Evolutionary conservation across 352 stramenopile species (phyloP), one percentile per base, ranked within the genome.

Genomic region (Pythium chondricola): DNA sequence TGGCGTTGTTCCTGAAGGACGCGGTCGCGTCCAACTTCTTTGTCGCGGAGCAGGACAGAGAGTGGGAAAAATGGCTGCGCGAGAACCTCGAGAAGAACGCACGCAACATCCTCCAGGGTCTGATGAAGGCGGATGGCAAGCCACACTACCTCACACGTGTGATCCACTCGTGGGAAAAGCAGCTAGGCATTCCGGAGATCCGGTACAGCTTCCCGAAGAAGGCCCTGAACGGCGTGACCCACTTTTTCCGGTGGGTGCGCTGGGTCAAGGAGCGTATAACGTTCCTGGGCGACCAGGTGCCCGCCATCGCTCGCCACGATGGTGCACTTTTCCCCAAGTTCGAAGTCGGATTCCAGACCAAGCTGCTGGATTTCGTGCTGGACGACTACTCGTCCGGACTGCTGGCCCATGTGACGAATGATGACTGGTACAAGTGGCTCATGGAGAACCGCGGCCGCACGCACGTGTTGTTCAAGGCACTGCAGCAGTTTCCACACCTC

Each of bases 251-350:
- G 31, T 93, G 82, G 82, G 38, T 90, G 43, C 79, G 79, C 18
- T 93, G 82, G 82, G 78, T 69, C 11, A 93, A 90, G 52, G 82
- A 93, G 40, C 74, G 78, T 36, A 66, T 89, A 8, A 74, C 58
- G 21, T 85, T 73, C 46, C 51, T 89, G 20, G 76, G 76, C 13
- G 61, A 72, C 32, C 58, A 71, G 11, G 74, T 63, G 25, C 76
- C 82, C 18, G 51, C 54, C 13, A 30, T 62, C 16, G 75, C 67
- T 11, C 76, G 66, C 35, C 72, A 75, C 9, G 58, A 48, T 14
- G 70, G 71, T 18, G 46, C 61, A 7, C 52, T 88, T 4, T 90
- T 87, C 48, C 82, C 82, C 16, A 74, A 67, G 56, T 93, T 74
- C 45, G 84, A 66, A 8, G 69, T 85, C 22, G 42, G 38, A 16